A percentile compares a stretch with the other conserved stretches of the same genome.
Evolutionary conservation across 2,329 filamentous ascomycete genomes (phyloP).

Genomic region (Corynespora cassiicola): DNA sequence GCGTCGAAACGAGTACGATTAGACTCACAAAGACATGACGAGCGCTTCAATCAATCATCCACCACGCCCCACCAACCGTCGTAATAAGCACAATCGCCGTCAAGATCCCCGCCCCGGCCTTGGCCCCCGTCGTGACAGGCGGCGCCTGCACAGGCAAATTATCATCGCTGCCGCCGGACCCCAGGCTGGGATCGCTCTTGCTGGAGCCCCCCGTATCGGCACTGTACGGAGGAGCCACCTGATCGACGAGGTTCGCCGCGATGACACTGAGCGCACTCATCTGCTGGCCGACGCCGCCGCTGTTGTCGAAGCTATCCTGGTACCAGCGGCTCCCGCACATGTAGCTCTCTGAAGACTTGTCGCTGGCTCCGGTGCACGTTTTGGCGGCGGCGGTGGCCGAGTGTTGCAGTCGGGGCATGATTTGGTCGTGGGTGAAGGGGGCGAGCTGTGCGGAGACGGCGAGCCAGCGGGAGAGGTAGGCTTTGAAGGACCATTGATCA

Average conservation of each 20-base stretch:
- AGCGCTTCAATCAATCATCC: slow-evolving; percentile 24
- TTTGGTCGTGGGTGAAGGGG: slow-evolving; percentile 58
- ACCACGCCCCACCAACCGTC: slow-evolving; percentile 25
- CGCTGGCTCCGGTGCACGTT: slow-evolving; percentile 56
- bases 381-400: slow-evolving; percentile 62
- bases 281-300: slow-evolving; percentile 61
- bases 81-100: slow-evolving; percentile 40
- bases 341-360: slow-evolving; percentile 33
- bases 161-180: slow-evolving; percentile 38
- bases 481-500: slow-evolving; percentile 54
- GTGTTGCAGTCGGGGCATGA: slow-evolving; percentile 60
- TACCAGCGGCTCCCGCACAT: slow-evolving; percentile 54
- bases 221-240: slow-evolving; percentile 51
- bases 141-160: slow-evolving; percentile 22
- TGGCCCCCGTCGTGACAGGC: slow-evolving; percentile 46
- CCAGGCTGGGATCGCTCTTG: slow-evolving; percentile 50
- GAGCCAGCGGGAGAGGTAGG: slow-evolving; percentile 56
- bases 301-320: slow-evolving; percentile 51
- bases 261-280: slow-evolving; percentile 64
- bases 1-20: no score
- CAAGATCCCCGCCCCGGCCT: slow-evolving; percentile 51
- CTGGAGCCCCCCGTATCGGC: slow-evolving; percentile 59
- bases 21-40: no score
- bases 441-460: slow-evolving; percentile 64
- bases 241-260: slow-evolving; percentile 49